Base-by-base conservation (phyloP, 2,329 filamentous ascomycete species). In the Alternaria sp. region DNA sequence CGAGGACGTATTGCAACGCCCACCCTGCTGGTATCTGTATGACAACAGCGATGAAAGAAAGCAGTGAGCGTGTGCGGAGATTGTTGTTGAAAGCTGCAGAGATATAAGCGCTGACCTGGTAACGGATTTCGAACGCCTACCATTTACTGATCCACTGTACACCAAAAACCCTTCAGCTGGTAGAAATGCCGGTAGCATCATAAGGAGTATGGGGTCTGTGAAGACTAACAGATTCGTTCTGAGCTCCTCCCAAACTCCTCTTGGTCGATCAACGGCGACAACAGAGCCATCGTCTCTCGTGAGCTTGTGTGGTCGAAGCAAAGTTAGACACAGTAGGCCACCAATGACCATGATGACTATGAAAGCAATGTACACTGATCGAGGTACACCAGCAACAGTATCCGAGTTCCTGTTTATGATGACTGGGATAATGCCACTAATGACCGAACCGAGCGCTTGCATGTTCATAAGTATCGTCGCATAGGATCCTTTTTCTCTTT, bases 111-210 rank as follows among this genome's bases (percentile, higher is more conserved):
- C 20, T 16, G 12, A 12, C 20, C 38, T 4, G 6, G 5, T 16
- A 20, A 30, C 10, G 22, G 30, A 4, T 16, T 8, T 10, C 34
- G 6, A 14, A 14, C 16, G 46, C 66, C n/a, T 61, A 72, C 71
- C 72, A 58, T 75, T 75, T n/a, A 74, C 73, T 9, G 73, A 75
- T n/a, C 73, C 72, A 52, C 70, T 73, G 28, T 75, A 74, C 0
- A 75, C 72, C 49, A 75, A 50, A 40, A 75, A 75, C 20, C 72
- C 67, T 36, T 75, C 73, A 3, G 73, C 62, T 10, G 72, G 73
- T 14, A 75, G 63, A 50, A 75, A 75, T 3, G 70, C 72, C 0
- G 72, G 72, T 8, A 75, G 22, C 73, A 75, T 75, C 52, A 75
- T 68, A 11, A 75, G 55, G 30, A 75, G 57, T 6, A 68, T 64